phyloP scores from a whole-genome alignment of 257 asterid species.

The Capsicum baccatum region DNA sequence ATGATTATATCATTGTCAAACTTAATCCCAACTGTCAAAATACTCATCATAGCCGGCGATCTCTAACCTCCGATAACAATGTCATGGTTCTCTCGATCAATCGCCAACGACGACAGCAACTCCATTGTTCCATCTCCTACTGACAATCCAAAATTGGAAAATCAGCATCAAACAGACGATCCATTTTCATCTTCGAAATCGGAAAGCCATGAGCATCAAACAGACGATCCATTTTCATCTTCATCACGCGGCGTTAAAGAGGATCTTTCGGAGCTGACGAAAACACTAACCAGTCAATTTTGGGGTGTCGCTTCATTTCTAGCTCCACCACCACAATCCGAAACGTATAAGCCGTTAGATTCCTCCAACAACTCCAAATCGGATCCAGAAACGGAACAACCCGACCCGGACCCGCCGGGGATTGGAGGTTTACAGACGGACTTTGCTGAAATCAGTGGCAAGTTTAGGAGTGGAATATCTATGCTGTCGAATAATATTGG shows the following conservation, averaged over 20 bases:
- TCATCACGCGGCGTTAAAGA: slow-evolving; percentile 83
- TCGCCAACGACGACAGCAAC: background rate
- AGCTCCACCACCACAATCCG: slow-evolving; percentile 63
- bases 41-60: slow-evolving; percentile 5
- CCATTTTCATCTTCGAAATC: background rate
- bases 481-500: slow-evolving; percentile 70
- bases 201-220: background rate
- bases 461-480: slow-evolving; percentile 83
- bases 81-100: slow-evolving; percentile 18
- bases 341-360: background rate
- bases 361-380: background rate
- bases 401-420: slow-evolving; percentile 32
- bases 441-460: slow-evolving; percentile 91
- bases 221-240: background rate
- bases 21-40: background rate
- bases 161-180: background rate
- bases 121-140: background rate
- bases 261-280: slow-evolving; percentile 82
- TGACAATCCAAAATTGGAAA: background rate
- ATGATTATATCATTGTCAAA: too few relatives aligned
- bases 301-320: slow-evolving; percentile 97
- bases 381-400: slow-evolving; percentile 24
- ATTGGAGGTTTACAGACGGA: slow-evolving; percentile 70
- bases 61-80: background rate
- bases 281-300: slow-evolving; percentile 81